Evolutionary conservation across 2,329 filamentous ascomycete species (phyloP).

Genomic region (Pseudogymnoascus sp.): DNA sequence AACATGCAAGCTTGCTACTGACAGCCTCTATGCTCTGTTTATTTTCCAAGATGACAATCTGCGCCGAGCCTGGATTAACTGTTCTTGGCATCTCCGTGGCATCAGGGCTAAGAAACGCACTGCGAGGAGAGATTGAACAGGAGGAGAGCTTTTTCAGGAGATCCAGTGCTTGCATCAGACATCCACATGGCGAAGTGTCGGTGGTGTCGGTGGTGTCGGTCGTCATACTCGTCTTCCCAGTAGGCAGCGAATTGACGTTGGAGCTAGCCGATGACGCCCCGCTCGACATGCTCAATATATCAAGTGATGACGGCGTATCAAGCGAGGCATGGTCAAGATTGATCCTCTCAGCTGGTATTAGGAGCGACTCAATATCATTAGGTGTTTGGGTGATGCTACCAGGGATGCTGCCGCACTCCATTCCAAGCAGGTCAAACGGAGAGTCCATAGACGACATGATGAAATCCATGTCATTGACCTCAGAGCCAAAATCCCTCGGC

Average conservation of each 20-base stretch:
- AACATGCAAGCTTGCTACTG: constrained; percentile 26
- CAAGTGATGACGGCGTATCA: not conserved
- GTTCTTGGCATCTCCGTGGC: not conserved
- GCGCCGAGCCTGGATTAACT: not conserved
- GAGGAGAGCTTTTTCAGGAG: constrained; percentile 21
- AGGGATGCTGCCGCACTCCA: not conserved
- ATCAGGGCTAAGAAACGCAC: not conserved
- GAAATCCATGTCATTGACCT: not conserved
- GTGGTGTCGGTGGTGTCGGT: not conserved
- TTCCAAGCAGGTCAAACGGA: not conserved
- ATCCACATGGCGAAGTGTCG: constrained; percentile 13
- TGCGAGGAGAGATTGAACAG: not conserved
- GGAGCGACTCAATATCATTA: constrained; percentile 1
- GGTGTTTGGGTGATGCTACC: not conserved
- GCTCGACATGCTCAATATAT: not conserved
- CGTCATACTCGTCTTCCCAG: not conserved
- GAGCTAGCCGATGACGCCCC: not conserved
- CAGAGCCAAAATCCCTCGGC: not conserved
- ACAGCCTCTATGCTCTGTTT: constrained; percentile 25
- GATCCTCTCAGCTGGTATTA: not conserved
- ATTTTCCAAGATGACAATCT: constrained; percentile 25
- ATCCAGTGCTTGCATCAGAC: constrained; percentile 19
- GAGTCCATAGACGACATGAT: not conserved
- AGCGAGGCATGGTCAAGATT: not conserved
- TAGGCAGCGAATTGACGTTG: not conserved